Percentiles rank a stretch among this genome's conserved stretches.
Conservation (phyloP, 225 moss, liverwort and hornwort species). For the Sphagnum contortum region DNA sequence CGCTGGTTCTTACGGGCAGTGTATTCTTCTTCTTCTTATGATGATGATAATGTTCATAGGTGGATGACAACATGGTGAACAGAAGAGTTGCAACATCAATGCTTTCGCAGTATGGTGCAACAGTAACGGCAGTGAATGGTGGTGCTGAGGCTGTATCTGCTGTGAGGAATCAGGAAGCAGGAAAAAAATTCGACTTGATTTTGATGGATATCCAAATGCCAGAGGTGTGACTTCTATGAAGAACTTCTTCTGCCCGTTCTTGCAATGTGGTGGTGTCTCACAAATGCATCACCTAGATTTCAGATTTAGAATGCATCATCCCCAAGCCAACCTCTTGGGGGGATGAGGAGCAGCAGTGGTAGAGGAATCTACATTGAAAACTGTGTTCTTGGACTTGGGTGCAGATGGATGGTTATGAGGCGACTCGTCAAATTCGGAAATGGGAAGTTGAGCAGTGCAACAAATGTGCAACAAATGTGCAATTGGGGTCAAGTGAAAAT, state of each 20-base stretch:
- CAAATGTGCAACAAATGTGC: constrained; percentile 11
- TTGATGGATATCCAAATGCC: constrained; percentile 98
- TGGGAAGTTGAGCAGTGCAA: constrained; percentile 60
- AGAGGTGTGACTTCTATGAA: constrained; percentile 29
- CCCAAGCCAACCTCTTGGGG: too few species aligned
- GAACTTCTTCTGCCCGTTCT: neutral
- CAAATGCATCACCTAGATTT: neutral
- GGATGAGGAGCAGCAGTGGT: too few species aligned
- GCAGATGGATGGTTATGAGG: constrained; percentile 94
- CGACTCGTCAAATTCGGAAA: constrained; percentile 60
- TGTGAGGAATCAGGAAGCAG: constrained; percentile 38
- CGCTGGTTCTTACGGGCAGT: too few species aligned
- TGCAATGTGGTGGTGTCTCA: neutral
- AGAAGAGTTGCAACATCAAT: constrained; percentile 74
- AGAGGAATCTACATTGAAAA: too few species aligned
- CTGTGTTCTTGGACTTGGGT: too few species aligned
- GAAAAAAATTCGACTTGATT: constrained; percentile 53
- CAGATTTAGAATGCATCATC: neutral
- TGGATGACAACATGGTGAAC: constrained; percentile 89
- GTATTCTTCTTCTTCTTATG: too few species aligned
- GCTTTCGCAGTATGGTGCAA: constrained; percentile 71
- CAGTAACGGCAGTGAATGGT: constrained; percentile 48
- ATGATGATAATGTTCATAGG: constrained; percentile 17
- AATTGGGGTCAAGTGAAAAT: too few species aligned
- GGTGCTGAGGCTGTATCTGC: constrained; percentile 58